phyloP scores from a whole-genome alignment of 192 early-diverging fungal species.

The Podila horticola region DNA sequence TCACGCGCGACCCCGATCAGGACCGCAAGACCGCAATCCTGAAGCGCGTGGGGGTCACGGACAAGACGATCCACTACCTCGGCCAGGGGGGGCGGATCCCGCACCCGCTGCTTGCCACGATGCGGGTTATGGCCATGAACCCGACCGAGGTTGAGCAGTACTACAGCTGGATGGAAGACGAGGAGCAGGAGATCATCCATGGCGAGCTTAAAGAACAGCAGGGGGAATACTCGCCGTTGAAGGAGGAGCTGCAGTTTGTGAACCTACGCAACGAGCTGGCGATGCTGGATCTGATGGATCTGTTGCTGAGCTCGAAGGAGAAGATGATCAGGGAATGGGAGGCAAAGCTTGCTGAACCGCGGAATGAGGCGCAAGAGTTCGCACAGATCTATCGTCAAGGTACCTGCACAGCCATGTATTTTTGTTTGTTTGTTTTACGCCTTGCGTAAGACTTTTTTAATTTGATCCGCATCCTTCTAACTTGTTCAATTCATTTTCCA shows the following conservation, averaged over 20 bases:
- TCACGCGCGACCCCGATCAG: slow-evolving; percentile 62
- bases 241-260: slow-evolving; percentile 43
- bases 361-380: slow-evolving; percentile 52
- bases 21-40: slow-evolving; percentile 58
- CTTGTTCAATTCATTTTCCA: neutral
- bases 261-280: slow-evolving; percentile 69
- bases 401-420: too few relatives aligned
- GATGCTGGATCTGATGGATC: slow-evolving; percentile 57
- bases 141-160: slow-evolving; percentile 47
- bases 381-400: slow-evolving; percentile 64
- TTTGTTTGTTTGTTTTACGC: neutral
- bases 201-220: neutral
- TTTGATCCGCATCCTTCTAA: neutral
- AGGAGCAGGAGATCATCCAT: slow-evolving; percentile 1
- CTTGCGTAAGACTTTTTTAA: neutral
- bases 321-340: slow-evolving; percentile 16
- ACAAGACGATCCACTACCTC: slow-evolving; percentile 59
- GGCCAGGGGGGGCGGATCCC: slow-evolving; percentile 53
- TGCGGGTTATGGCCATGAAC: slow-evolving; percentile 79
- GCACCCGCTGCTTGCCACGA: slow-evolving; percentile 54
- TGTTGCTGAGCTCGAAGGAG: slow-evolving; percentile 57
- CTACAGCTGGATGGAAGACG: slow-evolving; percentile 1
- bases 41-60: slow-evolving; percentile 34
- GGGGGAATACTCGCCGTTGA: neutral
- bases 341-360: neutral